Base-by-base conservation (phyloP, 1,139 yeast species). In the Pichia norvegensis region DNA sequence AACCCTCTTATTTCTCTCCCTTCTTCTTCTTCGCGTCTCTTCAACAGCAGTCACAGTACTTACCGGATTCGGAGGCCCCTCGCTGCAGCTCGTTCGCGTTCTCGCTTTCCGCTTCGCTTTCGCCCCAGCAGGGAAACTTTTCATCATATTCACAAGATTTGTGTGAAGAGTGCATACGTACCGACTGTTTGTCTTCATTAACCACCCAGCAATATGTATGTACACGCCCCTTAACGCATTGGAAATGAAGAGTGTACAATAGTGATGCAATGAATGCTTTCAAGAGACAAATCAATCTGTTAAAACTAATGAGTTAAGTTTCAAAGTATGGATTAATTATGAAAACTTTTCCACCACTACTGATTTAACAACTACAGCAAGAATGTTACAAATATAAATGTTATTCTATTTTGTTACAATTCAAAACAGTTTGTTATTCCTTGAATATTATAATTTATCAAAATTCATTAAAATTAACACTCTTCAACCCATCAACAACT, bases 151-250 rank as follows among this genome's bases (percentile, higher is more conserved):
- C 31, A 27, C 7, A 5, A 27, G n/a, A 27, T 27, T 27, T 27
- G 16, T 27, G 31, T 13, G 14, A 6, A 13, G 31, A 27, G 14
- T 27, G 14, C 31, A 27, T n/a, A 5, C 14, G 31, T 27, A 10
- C n/a, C 11, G 31, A n/a, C 14, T 9, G n/a, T 27, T 13, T 4
- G 31, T 13, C n/a, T 17, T 35, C 20, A 29, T 41, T 16, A 35
- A 43, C 33, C 44, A 41, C 41, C 41, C 20, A 46, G 19, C 46
- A 43, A 36, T 40, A 46, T 46, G 48, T 46, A 46, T 42, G 48
- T 46, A 43, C 41, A 40, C 23, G n/a, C 13, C 25, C 16, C 19
- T 16, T 13, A 19, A 14, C 7, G 16, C 41, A n/a, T 17, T 14
- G n/a, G 40, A 27, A 27, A 27, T 13, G 31, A 27, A 14, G 11